A percentile compares a stretch with the other conserved stretches of the same genome.
Evolutionary conservation across 2,329 filamentous ascomycete genomes (phyloP).

Genomic region (Ophiostoma triangulosporum): DNA sequence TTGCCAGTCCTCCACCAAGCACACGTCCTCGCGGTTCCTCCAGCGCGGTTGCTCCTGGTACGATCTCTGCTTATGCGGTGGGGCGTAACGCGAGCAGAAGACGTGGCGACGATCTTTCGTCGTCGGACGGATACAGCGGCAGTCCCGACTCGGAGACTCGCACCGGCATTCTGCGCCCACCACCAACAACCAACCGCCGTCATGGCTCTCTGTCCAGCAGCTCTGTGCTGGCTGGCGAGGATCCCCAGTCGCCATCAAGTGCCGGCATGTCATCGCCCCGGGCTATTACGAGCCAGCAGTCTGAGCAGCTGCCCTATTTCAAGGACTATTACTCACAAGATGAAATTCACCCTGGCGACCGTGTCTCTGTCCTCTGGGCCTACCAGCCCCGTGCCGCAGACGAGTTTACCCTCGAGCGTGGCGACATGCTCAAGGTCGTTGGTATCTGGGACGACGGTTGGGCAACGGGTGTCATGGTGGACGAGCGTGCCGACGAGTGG

Average conservation of each 20-base stretch:
- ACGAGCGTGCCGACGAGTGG: slow-evolving; percentile 80
- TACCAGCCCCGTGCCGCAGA: slow-evolving; percentile 90
- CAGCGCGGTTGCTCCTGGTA: slow-evolving; percentile 32
- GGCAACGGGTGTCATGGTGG: slow-evolving; percentile 81
- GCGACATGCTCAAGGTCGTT: slow-evolving; percentile 95
- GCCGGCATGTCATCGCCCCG: slow-evolving; percentile 72
- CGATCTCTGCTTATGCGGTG: slow-evolving; percentile 33
- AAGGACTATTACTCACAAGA: slow-evolving; percentile 98
- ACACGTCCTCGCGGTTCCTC: slow-evolving; percentile 27
- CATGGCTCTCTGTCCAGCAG: slow-evolving; percentile 82
- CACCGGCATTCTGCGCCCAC: slow-evolving; percentile 42
- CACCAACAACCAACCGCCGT: slow-evolving; percentile 48
- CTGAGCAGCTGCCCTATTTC: slow-evolving; percentile 90
- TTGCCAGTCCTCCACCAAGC: slow-evolving; percentile 45
- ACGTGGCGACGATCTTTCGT: slow-evolving; percentile 43
- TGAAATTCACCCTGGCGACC: slow-evolving; percentile 83
- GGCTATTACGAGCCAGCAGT: slow-evolving; percentile 75
- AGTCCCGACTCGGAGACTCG: slow-evolving; percentile 58
- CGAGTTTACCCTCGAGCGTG: slow-evolving; percentile 84
- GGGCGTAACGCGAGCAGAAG: slow-evolving; percentile 28
- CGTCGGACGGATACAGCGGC: slow-evolving; percentile 57
- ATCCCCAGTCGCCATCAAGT: slow-evolving; percentile 61
- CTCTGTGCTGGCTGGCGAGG: slow-evolving; percentile 58
- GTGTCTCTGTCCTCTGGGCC: slow-evolving; percentile 86
- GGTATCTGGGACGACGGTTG: slow-evolving; percentile 99